A percentile compares a stretch with the other conserved stretches of the same genome.
Evolutionary conservation across 2,329 filamentous ascomycete species (phyloP).

Genomic region (Cercospora sojina): DNA sequence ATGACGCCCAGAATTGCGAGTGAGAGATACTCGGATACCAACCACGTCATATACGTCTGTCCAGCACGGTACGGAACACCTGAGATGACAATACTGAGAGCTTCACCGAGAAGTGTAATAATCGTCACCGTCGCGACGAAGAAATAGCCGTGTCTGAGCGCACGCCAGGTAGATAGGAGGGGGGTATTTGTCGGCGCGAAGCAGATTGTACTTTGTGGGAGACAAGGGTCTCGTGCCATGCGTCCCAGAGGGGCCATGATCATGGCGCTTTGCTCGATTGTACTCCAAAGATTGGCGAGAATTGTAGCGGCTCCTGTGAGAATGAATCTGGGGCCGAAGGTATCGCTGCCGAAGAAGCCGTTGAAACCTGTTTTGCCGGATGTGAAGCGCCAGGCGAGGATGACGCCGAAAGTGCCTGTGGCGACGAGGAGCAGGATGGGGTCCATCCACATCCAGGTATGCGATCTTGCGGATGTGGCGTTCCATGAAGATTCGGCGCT

Average conservation of each 20-base stretch:
- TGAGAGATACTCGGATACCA: constrained; percentile 22
- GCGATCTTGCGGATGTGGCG: not conserved
- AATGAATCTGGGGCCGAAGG: constrained; percentile 28
- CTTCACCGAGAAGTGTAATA: constrained; percentile 20
- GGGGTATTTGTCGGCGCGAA: constrained; percentile 25
- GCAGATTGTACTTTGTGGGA: constrained; percentile 14
- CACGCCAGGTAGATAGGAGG: constrained; percentile 18
- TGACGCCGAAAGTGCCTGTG: constrained; percentile 20
- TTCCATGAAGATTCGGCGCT: not conserved
- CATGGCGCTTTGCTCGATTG: constrained; percentile 21
- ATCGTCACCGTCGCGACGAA: constrained; percentile 18
- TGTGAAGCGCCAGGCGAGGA: constrained; percentile 25
- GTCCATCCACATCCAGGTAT: constrained; percentile 19
- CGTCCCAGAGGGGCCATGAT: constrained; percentile 22
- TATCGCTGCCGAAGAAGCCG: constrained; percentile 27
- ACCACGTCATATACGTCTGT: constrained; percentile 20
- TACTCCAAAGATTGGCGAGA: constrained; percentile 21
- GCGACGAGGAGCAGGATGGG: constrained; percentile 16
- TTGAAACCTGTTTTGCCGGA: constrained; percentile 23
- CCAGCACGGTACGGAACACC: constrained; percentile 24
- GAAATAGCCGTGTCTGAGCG: constrained; percentile 17
- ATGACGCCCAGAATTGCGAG: constrained; percentile 22
- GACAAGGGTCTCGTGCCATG: constrained; percentile 5
- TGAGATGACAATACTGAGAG: constrained; percentile 24
- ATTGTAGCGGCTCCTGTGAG: constrained; percentile 23